phyloP scores from a whole-genome alignment of 208 protist genomes.

The Trypanosomatidae sp. region DNA sequence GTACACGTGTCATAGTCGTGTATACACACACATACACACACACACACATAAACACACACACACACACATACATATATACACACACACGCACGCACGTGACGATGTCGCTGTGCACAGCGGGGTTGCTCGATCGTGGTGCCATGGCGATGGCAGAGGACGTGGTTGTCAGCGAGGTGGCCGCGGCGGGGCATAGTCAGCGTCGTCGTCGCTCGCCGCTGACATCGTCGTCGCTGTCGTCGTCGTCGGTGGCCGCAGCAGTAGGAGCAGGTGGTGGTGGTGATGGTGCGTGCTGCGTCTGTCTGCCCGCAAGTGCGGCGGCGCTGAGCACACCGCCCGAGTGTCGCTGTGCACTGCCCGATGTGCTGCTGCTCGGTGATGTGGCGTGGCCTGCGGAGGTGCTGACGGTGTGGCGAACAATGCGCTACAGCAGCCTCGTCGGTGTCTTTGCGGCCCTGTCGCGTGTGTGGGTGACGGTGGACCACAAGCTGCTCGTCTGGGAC shows the following conservation, averaged over 20 bases:
- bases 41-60: no score
- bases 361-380: conserved; percentile 53
- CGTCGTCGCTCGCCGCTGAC: no score
- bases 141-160: no score
- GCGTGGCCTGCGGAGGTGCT: conserved; percentile 65
- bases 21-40: no score
- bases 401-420: conserved; percentile 45
- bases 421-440: conserved; percentile 51
- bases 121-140: no score
- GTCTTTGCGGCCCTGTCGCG: conserved; percentile 61
- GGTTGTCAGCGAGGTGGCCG: no score
- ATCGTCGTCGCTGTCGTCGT: background rate
- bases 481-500: conserved; percentile 75
- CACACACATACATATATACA: no score
- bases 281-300: conserved; percentile 31
- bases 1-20: no score
- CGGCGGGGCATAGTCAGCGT: no score
- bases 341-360: conserved; percentile 55
- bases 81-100: no score
- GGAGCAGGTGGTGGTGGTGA: conserved; percentile 34
- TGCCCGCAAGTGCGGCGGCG: conserved; percentile 13
- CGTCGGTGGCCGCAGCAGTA: background rate
- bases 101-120: no score
- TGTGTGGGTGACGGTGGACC: conserved; percentile 81
- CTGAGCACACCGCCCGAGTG: conserved; percentile 60